A percentile compares a stretch with the other conserved stretches of the same genome.
These are phyloP conservation scores for Amesomyces nigricolor DNA, from an alignment of 2,329 filamentous ascomycete species.

Conservation along the genomic window DNA sequence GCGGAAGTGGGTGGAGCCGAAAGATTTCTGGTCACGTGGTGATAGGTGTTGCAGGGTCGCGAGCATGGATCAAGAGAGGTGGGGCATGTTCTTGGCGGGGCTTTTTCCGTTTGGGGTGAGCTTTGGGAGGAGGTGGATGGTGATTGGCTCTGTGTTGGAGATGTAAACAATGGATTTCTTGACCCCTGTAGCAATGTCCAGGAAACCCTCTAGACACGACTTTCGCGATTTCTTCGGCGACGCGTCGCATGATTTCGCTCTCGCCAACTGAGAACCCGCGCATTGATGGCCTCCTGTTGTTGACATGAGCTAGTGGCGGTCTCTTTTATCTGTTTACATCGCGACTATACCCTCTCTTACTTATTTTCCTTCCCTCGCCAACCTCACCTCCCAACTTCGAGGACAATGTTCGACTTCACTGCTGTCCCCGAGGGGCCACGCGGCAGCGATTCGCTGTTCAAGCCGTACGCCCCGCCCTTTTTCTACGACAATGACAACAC, in stretches of 20 bases:
- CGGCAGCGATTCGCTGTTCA: background rate
- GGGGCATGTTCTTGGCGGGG: background rate
- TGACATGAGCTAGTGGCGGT: constrained; percentile 2
- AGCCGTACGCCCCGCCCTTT: constrained; percentile 10
- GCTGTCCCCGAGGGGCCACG: constrained; percentile 9
- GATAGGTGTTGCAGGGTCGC: constrained; percentile 12
- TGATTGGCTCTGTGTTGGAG: constrained; percentile 21
- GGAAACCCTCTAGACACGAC: constrained; percentile 12
- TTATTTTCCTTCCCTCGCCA: background rate
- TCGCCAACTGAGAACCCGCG: background rate
- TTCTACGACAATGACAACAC: background rate
- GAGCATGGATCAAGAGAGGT: background rate
- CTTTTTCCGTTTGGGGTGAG: background rate
- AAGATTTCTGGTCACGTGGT: constrained; percentile 24
- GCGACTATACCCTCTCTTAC: constrained; percentile 7
- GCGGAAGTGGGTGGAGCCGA: background rate
- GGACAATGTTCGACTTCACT: constrained; percentile 7
- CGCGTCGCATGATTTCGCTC: constrained; percentile 8
- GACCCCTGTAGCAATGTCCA: constrained; percentile 7
- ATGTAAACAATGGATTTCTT: constrained; percentile 23
- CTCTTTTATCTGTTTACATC: background rate
- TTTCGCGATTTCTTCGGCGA: constrained; percentile 16
- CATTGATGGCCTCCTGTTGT: background rate
- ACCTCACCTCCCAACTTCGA: no score
- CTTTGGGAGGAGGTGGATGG: background rate